Conservation (phyloP, 257 asterid genomes). For the Eustoma russellianum region DNA sequence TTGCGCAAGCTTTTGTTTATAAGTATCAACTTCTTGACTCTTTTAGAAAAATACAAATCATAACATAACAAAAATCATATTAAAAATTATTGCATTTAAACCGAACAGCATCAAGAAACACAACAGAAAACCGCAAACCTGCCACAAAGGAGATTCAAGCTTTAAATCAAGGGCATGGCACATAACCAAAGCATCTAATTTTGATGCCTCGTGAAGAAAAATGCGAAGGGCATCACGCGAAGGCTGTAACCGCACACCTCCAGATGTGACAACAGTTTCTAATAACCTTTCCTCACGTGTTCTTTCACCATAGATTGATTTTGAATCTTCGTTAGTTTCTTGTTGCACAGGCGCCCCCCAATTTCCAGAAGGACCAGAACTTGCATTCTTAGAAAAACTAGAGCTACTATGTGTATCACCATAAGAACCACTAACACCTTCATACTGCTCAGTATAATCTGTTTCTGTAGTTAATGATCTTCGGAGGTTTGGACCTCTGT, state of each 20-base stretch:
- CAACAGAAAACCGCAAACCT: constrained; percentile 35
- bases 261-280: constrained; percentile 82
- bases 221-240: constrained; percentile 85
- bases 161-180: constrained; percentile 70
- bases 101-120: not conserved
- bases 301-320: constrained; percentile 39
- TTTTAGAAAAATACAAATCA: not conserved
- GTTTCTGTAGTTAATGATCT: constrained; percentile 70
- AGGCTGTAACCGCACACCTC: constrained; percentile 97
- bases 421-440: constrained; percentile 37
- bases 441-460: constrained; percentile 53
- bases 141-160: constrained; percentile 85
- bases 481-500: constrained; percentile 76
- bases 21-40: not conserved
- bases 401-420: constrained; percentile 39
- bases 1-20: not conserved
- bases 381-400: constrained; percentile 46
- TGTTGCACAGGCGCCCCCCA: constrained; percentile 59
- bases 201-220: constrained; percentile 73
- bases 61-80: not conserved
- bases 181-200: constrained; percentile 53
- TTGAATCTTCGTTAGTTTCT: constrained; percentile 35
- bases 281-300: constrained; percentile 77
- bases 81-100: not conserved
- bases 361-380: constrained; percentile 32